phyloP scores from a whole-genome alignment of 73 alveolate species.

The Diophrys sp. region DNA sequence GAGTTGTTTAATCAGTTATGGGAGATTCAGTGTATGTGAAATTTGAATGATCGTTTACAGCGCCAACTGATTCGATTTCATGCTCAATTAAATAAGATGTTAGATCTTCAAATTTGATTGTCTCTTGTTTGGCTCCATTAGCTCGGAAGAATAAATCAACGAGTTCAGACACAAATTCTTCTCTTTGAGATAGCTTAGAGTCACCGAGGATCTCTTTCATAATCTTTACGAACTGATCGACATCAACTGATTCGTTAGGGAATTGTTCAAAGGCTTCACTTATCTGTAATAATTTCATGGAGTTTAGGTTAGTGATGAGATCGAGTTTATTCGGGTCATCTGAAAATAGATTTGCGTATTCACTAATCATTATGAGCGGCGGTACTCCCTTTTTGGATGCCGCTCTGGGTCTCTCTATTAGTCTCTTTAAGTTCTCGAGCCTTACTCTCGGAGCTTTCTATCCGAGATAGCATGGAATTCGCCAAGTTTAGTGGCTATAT shows the following conservation, averaged over 20 bases:
- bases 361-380: not conserved
- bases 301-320: constrained; percentile 42
- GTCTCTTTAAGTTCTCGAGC: constrained; percentile 17
- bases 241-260: constrained; percentile 50
- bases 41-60: constrained; percentile 29
- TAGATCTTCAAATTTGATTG: constrained; percentile 31
- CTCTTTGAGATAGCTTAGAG: constrained; percentile 42
- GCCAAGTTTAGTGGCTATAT: too few relatives aligned
- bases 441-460: too few relatives aligned
- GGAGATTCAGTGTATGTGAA: constrained; percentile 51
- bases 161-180: constrained; percentile 37
- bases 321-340: constrained; percentile 34
- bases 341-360: not conserved
- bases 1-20: constrained; percentile 61
- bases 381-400: constrained; percentile 30
- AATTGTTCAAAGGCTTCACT: constrained; percentile 43
- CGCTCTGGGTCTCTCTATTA: constrained; percentile 28
- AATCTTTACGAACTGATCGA: constrained; percentile 38
- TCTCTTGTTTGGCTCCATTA: constrained; percentile 1
- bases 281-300: constrained; percentile 34
- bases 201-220: constrained; percentile 43
- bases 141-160: constrained; percentile 53
- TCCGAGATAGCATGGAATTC: too few relatives aligned
- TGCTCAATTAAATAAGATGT: constrained; percentile 47
- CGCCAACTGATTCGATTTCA: constrained; percentile 39